phyloP scores from a whole-genome alignment of 2,329 filamentous ascomycete genomes.

The Arthrobotrys megalospora region DNA sequence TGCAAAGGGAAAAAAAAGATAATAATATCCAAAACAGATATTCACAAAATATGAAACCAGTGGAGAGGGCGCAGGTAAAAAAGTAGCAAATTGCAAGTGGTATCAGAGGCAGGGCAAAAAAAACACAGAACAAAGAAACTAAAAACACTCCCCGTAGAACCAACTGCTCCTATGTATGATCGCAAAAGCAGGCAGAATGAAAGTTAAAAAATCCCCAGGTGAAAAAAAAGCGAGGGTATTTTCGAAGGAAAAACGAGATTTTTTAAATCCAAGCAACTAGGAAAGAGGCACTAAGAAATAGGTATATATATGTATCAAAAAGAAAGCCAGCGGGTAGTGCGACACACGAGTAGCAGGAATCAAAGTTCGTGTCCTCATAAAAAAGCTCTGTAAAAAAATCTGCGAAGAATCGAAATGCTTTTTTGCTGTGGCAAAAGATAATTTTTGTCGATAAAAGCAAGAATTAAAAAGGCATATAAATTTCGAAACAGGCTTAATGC shows the following conservation, averaged over 20 bases:
- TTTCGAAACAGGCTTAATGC: slow-evolving; percentile 30
- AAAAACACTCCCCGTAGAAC: slow-evolving; percentile 26
- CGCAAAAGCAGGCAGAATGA: slow-evolving; percentile 14
- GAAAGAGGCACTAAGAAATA: slow-evolving; percentile 21
- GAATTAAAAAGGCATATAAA: slow-evolving; percentile 38
- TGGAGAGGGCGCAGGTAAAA: neutral
- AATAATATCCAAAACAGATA: slow-evolving; percentile 58
- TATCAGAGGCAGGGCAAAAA: slow-evolving; percentile 39
- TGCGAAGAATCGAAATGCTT: slow-evolving; percentile 36
- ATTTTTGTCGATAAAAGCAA: slow-evolving; percentile 19
- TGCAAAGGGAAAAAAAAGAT: slow-evolving; percentile 29
- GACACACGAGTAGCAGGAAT: slow-evolving; percentile 20
- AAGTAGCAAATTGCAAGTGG: slow-evolving; percentile 16
- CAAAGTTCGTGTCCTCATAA: slow-evolving; percentile 43
- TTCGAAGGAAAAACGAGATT: neutral
- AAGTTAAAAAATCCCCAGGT: slow-evolving; percentile 38
- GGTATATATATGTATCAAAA: slow-evolving; percentile 45
- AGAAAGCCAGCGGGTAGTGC: neutral
- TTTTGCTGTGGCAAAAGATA: slow-evolving; percentile 35
- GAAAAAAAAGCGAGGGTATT: slow-evolving; percentile 48
- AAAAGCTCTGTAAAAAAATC: slow-evolving; percentile 26
- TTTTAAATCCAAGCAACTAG: slow-evolving; percentile 5
- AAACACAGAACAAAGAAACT: slow-evolving; percentile 7
- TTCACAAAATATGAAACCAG: slow-evolving; percentile 10
- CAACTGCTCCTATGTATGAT: slow-evolving; percentile 50